Base-by-base conservation (phyloP, 2,329 filamentous ascomycete genomes). In the Fusarium phyllophilum region DNA sequence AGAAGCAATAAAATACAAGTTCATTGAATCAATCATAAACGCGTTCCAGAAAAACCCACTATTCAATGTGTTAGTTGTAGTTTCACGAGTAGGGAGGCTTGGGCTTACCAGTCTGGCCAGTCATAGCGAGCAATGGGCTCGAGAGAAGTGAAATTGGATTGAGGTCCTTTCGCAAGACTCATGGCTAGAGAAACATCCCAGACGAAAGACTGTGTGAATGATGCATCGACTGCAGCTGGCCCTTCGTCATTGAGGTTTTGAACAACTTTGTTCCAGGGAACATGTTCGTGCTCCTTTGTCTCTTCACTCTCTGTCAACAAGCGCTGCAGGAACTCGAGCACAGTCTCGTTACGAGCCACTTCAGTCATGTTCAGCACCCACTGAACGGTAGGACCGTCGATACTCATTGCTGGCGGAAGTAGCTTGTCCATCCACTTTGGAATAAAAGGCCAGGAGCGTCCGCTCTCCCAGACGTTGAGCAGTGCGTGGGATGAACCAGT, bases 31-130 rank as follows among this genome's bases (percentile, higher is more conserved):
- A 18, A 82, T 56, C 79, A 80, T 80, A 62, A 82, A 84, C 2
- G 82, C 82, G 44, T 82, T 83, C 82, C 82, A 84, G 62, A 81
- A 82, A 2, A 83, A 66, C 3, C 81, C 82, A 62, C 82, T 83
- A 36, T 29, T 3, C 14, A 5, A 31, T 6, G 31, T 15, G 49
- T 75, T 24, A 78, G 72, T 41, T 44, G 24, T n/a, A 9, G 5
- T 33, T 20, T 12, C 5, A 20, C 8, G 17, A 12, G 29, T 20
- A 8, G 17, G 20, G 9, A 31, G 20, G 5, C 10, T 29, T 24
- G 6, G 13, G 73, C 81, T 79, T 71, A 83, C 82, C 80, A 81
- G 49, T 84, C 82, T 34, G 81, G 73, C 82, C 82, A 84, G 76
- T 83, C 82, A 49, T 81, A 79, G 10, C 82, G 75, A 29, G 75